Evolutionary conservation across 2,329 filamentous ascomycete genomes (phyloP).

Genomic region (Cladophialophora chaetospira): DNA sequence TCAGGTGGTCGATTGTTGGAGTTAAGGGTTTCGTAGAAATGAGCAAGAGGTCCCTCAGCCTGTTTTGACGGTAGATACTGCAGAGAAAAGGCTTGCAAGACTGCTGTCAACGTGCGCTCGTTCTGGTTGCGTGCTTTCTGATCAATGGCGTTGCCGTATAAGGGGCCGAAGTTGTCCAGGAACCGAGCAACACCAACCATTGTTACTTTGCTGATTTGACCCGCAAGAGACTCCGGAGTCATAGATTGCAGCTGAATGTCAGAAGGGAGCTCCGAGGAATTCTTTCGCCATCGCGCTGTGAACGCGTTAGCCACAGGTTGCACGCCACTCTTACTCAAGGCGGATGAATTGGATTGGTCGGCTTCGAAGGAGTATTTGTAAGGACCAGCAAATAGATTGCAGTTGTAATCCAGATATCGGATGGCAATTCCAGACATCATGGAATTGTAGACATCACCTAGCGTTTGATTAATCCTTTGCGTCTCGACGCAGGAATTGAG

Average conservation of each 20-base stretch:
- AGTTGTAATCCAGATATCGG: constrained; percentile 23
- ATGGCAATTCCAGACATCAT: constrained; percentile 26
- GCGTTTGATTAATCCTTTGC: constrained; percentile 17
- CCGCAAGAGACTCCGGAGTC: constrained; percentile 6
- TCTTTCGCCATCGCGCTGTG: constrained; percentile 9
- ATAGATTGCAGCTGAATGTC: not conserved
- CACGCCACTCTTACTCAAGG: not conserved
- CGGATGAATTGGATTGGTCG: not conserved
- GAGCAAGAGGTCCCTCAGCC: not conserved
- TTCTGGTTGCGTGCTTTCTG: constrained; percentile 16
- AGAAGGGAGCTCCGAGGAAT: not conserved
- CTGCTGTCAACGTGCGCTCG: constrained; percentile 18
- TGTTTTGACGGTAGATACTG: constrained; percentile 16
- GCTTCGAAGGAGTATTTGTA: constrained; percentile 22
- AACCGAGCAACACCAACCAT: constrained; percentile 25
- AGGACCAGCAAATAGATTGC: constrained; percentile 22
- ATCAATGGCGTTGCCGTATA: constrained; percentile 19
- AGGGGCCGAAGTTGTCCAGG: constrained; percentile 22
- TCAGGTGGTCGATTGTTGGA: not conserved
- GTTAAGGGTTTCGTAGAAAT: not conserved
- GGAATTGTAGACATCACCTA: constrained; percentile 20
- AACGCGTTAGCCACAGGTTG: not conserved
- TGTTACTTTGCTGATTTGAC: constrained; percentile 19
- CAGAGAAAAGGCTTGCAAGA: constrained; percentile 20
- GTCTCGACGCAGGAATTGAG: constrained; percentile 22